phyloP scores from a whole-genome alignment of 139 green algal species.

The Closterium sp. region DNA sequence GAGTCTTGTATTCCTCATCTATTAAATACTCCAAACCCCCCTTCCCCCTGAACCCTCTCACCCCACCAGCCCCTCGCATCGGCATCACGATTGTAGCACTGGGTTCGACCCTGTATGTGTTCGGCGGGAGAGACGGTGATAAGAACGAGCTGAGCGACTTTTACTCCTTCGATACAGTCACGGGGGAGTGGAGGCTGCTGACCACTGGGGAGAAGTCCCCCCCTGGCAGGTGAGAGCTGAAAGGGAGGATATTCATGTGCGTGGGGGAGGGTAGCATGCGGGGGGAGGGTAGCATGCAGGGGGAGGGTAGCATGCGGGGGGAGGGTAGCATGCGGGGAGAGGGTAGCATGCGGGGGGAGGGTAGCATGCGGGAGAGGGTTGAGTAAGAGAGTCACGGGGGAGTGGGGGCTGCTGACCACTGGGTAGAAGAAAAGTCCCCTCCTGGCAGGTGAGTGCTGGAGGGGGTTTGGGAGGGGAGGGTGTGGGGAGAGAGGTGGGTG shows the following conservation, averaged over 20 bases:
- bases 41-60: background rate
- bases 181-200: constrained; percentile 2
- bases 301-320: background rate
- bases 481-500: too few relatives aligned
- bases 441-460: background rate
- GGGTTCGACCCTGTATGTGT: background rate
- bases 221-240: background rate
- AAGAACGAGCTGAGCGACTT: constrained; percentile 7
- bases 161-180: constrained; percentile 20
- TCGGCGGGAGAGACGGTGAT: constrained; percentile 7
- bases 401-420: too few relatives aligned
- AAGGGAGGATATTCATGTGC: too few relatives aligned
- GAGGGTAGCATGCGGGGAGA: background rate
- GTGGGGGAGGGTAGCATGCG: too few relatives aligned
- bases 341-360: background rate
- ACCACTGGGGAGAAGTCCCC: background rate
- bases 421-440: too few relatives aligned
- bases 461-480: too few relatives aligned
- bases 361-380: background rate
- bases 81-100: background rate
- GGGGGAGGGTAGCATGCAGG: too few relatives aligned
- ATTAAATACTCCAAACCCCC: background rate
- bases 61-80: background rate
- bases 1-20: background rate
- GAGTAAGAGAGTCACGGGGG: background rate